phyloP scores from a whole-genome alignment of 1,139 yeast species.

The Candida tropicalis region DNA sequence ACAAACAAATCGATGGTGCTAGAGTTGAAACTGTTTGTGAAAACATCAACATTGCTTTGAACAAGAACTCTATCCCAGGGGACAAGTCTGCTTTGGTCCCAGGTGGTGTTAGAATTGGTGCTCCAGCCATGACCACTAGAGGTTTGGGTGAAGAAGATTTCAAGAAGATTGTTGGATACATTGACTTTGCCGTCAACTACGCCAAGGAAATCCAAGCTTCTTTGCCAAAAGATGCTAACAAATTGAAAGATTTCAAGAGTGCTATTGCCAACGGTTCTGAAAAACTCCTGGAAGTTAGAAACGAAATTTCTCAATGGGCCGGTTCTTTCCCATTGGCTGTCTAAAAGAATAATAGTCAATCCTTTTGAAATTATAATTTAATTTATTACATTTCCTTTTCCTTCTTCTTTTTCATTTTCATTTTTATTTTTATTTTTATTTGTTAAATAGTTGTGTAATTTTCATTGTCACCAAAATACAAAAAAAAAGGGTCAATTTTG shows the following conservation, averaged over 20 bases:
- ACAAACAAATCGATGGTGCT: conserved; percentile 94
- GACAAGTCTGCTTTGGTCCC: conserved; percentile 98
- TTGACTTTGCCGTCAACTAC: conserved; percentile 79
- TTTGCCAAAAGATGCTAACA: conserved; percentile 86
- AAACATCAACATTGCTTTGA: conserved; percentile 91
- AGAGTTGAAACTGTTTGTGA: conserved; percentile 95
- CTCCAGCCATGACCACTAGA: conserved; percentile 99
- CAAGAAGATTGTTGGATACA: conserved; percentile 77
- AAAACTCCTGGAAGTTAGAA: conserved; percentile 61
- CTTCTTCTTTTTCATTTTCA: too few species aligned
- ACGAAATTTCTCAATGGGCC: conserved; percentile 89
- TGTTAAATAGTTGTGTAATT: too few species aligned
- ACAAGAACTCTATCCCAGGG: conserved; percentile 97
- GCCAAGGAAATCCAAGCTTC: conserved; percentile 75
- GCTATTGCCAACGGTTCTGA: conserved; percentile 72
- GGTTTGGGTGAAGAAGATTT: conserved; percentile 91
- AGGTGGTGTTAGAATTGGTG: conserved; percentile 97
- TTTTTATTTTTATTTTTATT: too few species aligned
- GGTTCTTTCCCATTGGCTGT: conserved; percentile 92
- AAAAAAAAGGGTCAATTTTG: too few species aligned
- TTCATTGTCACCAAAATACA: too few species aligned
- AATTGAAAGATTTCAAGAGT: conserved; percentile 90
- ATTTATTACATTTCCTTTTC: too few species aligned
- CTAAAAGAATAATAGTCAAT: conserved; percentile 18
- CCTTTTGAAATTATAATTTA: neutral